Percentiles rank a stretch among this genome's conserved stretches.
Conservation (phyloP, 805 yeast genomes). For the Cyberlindnera galapagoensis region DNA sequence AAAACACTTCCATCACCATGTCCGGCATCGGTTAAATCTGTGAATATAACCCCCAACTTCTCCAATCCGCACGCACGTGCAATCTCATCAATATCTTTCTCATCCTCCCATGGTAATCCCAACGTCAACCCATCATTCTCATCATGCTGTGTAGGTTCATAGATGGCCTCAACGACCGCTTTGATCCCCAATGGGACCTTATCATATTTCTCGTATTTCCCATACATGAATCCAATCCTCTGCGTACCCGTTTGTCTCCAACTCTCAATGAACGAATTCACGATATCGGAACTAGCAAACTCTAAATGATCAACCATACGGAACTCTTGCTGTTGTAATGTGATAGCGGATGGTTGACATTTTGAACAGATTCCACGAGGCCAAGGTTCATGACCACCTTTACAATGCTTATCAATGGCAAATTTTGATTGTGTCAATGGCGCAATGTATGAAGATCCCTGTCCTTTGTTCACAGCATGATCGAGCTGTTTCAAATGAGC, state of each 20-base stretch:
- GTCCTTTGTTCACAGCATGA: conserved; percentile 51
- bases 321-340: conserved; percentile 81
- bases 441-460: conserved; percentile 63
- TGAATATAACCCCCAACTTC: conserved; percentile 79
- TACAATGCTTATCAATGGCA: conserved; percentile 57
- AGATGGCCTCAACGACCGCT: conserved; percentile 89
- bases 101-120: conserved; percentile 46
- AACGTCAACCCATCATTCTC: conserved; percentile 81
- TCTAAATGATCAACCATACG: conserved; percentile 98
- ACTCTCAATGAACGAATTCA: conserved; percentile 78
- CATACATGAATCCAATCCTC: conserved; percentile 80
- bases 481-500: conserved; percentile 71
- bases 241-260: conserved; percentile 91
- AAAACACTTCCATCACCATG: conserved; percentile 81
- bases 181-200: conserved; percentile 89
- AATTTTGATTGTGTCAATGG: conserved; percentile 73
- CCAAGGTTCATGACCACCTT: conserved; percentile 86
- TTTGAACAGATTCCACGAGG: conserved; percentile 92
- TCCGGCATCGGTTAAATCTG: conserved; percentile 87
- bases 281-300: conserved; percentile 63
- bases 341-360: conserved; percentile 94
- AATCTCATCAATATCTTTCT: conserved; percentile 43
- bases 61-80: conserved; percentile 55
- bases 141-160: conserved; percentile 86
- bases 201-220: conserved; percentile 70